phyloP scores from a whole-genome alignment of 1,139 yeast genomes.

The Scheffersomyces cryptocercus region DNA sequence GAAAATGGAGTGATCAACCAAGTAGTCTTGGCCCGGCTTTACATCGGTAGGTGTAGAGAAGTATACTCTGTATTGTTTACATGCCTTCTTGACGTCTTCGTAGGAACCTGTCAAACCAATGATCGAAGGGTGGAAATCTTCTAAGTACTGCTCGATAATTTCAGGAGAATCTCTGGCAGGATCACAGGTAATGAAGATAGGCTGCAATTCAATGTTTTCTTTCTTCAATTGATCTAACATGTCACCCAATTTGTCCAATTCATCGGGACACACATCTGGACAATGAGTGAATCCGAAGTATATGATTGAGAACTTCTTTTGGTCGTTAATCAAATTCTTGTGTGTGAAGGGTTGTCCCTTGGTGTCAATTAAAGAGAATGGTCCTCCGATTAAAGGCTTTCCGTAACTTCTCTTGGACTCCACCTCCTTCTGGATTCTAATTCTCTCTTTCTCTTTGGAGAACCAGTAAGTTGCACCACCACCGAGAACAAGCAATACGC shows the following conservation, averaged over 20 bases:
- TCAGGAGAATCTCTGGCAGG: constrained; percentile 93
- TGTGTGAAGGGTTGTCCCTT: constrained; percentile 75
- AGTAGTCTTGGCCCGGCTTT: constrained; percentile 92
- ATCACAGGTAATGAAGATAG: constrained; percentile 92
- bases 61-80: constrained; percentile 89
- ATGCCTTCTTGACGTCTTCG: constrained; percentile 76
- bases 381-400: constrained; percentile 91
- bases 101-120: constrained; percentile 91
- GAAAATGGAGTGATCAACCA: constrained; percentile 95
- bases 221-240: constrained; percentile 66
- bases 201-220: constrained; percentile 65
- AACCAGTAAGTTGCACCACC: constrained; percentile 71
- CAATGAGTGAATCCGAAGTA: constrained; percentile 97
- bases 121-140: constrained; percentile 86
- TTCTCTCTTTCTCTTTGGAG: constrained; percentile 68
- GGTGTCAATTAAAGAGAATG: constrained; percentile 70
- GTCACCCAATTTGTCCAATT: constrained; percentile 83
- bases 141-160: constrained; percentile 71
- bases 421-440: constrained; percentile 73
- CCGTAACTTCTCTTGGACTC: constrained; percentile 88
- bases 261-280: constrained; percentile 98
- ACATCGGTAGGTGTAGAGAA: constrained; percentile 94
- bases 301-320: constrained; percentile 65
- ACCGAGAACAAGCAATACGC: constrained; percentile 65
- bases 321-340: constrained; percentile 63